Conservation (phyloP, 805 yeast species). For the Candida anglica region DNA sequence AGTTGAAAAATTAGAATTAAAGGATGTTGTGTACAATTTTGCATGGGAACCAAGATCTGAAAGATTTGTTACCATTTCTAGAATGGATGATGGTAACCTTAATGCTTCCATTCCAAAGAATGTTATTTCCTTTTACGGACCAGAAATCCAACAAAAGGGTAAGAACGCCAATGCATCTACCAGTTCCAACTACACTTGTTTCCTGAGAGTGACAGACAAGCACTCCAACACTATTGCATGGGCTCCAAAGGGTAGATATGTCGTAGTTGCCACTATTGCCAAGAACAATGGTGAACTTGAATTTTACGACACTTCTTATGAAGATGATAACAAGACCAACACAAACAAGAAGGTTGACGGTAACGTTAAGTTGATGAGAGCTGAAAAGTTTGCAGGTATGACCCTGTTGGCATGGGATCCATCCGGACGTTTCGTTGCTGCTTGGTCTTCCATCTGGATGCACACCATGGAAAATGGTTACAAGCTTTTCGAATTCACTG, state of each 20-base stretch:
- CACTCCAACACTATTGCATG: constrained; percentile 72
- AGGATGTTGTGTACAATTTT: constrained; percentile 81
- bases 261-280: constrained; percentile 46
- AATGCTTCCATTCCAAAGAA: constrained; percentile 67
- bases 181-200: constrained; percentile 51
- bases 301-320: constrained; percentile 81
- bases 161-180: constrained; percentile 25
- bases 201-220: constrained; percentile 57
- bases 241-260: constrained; percentile 93
- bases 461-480: constrained; percentile 88
- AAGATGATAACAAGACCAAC: constrained; percentile 54
- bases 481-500: constrained; percentile 81
- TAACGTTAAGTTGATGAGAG: constrained; percentile 57
- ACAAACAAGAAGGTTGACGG: constrained; percentile 48
- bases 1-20: constrained; percentile 89
- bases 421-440: constrained; percentile 85
- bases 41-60: constrained; percentile 96
- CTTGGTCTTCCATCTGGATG: constrained; percentile 83
- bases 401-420: constrained; percentile 93
- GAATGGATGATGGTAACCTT: constrained; percentile 49
- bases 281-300: constrained; percentile 63
- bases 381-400: constrained; percentile 69
- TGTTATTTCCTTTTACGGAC: constrained; percentile 74
- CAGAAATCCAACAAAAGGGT: constrained; percentile 59
- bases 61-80: constrained; percentile 77